Percentiles rank a stretch among this genome's conserved stretches.
Conservation (phyloP, 768 basidiomycete species). For the Coprinopsis marcescibilis region DNA sequence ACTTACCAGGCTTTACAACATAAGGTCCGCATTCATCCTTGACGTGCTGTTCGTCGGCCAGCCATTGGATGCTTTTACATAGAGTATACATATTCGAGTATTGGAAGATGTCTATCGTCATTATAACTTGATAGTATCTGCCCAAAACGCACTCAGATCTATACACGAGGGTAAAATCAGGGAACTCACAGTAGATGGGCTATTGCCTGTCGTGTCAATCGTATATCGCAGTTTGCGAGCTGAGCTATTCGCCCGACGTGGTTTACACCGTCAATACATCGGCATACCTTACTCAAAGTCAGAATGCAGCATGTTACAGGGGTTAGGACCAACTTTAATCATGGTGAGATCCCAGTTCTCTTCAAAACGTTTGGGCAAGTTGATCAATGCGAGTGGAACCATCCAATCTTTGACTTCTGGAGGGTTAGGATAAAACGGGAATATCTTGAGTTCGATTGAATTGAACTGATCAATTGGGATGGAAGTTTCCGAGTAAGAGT, state of each 20-base stretch:
- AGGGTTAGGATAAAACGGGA: conserved; percentile 96
- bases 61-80: conserved; percentile 79
- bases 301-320: neutral
- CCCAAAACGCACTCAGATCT: conserved; percentile 7
- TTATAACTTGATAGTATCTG: conserved; percentile 94
- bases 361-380: conserved; percentile 73
- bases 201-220: conserved; percentile 78
- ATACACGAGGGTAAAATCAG: neutral
- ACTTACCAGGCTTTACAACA: conserved; percentile 69
- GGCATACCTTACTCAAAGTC: conserved; percentile 48
- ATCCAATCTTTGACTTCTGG: conserved; percentile 89
- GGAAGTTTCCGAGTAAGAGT: conserved; percentile 95
- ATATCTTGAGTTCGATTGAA: conserved; percentile 92
- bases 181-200: conserved; percentile 80
- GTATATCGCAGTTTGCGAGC: conserved; percentile 82
- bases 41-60: conserved; percentile 80
- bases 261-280: conserved; percentile 84
- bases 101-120: conserved; percentile 97
- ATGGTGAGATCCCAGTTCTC: conserved; percentile 97
- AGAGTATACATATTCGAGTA: conserved; percentile 97
- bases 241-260: conserved; percentile 89
- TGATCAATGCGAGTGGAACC: conserved; percentile 87
- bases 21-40: conserved; percentile 90
- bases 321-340: conserved; percentile 50
- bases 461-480: conserved; percentile 90